Percentiles rank a stretch among this genome's conserved stretches.
phyloP scores from a whole-genome alignment of 495 filamentous ascomycete genomes.

The Daldinia childiae region DNA sequence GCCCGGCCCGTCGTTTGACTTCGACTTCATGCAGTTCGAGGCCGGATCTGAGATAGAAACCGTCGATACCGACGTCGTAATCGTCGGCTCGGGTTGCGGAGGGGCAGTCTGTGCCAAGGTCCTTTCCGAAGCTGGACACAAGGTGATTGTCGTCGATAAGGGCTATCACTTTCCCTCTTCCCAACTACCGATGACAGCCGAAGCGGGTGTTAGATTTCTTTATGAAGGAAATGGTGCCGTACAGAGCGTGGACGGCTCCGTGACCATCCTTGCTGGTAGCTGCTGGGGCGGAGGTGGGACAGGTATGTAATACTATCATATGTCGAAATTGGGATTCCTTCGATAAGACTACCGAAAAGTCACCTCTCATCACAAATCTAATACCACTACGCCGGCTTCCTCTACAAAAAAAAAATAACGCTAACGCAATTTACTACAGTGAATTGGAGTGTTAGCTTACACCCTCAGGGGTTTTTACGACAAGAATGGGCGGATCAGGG shows the following conservation, averaged over 20 bases:
- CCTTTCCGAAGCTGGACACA: conserved; percentile 75
- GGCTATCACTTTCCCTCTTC: conserved; percentile 75
- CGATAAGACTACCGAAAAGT: not conserved
- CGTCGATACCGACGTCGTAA: conserved; percentile 81
- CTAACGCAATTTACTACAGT: conserved; percentile 46
- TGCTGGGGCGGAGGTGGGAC: conserved; percentile 89
- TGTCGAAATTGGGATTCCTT: not conserved
- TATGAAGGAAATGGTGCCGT: conserved; percentile 68
- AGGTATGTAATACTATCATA: not conserved
- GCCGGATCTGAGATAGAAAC: conserved; percentile 48
- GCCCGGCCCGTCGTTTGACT: conserved; percentile 59
- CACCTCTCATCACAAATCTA: not conserved
- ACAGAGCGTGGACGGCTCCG: conserved; percentile 69
- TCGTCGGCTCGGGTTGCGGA: conserved; percentile 88
- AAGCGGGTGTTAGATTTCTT: conserved; percentile 65
- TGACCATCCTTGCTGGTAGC: conserved; percentile 71
- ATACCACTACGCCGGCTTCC: not conserved
- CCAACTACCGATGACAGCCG: conserved; percentile 75
- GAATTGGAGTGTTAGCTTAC: conserved; percentile 88
- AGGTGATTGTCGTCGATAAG: conserved; percentile 86
- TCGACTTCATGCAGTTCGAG: conserved; percentile 62
- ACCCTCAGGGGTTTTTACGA: conserved; percentile 81
- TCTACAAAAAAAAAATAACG: not conserved
- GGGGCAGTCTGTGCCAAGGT: conserved; percentile 86
- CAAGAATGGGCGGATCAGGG: conserved; percentile 81